Evolutionary conservation across 306 rosid species (phyloP), one percentile per base, ranked within the genome.

Genomic region (Aeschynomene evenia): DNA sequence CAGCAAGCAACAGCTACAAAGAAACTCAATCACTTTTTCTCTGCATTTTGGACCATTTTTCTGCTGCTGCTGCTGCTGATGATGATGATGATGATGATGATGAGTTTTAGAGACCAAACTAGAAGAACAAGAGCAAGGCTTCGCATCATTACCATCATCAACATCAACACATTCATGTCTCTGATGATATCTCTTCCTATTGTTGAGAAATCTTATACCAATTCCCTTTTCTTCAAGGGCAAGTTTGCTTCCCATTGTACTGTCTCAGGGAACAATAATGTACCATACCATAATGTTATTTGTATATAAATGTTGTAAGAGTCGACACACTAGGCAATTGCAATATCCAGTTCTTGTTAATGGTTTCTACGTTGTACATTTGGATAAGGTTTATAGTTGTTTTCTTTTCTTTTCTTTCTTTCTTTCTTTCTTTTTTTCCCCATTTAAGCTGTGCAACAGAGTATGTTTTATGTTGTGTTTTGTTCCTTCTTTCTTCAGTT

Each of bases 1-100:
- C 5, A 84, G 79, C 40, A 82, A 24, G 67, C 94, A 87, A 53
- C 85, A 73, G 2, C 80, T 85, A 33, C 91, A 85, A 7, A 80
- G 21, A 23, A 74, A 80, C 66, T 84, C 87, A 0, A 68, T 39
- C 39, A 75, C 7, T 13, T 71, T 79, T 26, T 76, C 84, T 28
- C 74, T 68, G 64, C 69, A 61, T 24, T 55, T 80, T 1, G 80
- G 33, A 14, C 45, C 82, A 39, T n/a, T 4, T 45, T 36, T 2
- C 2, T 42, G 16, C 4, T 13, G 49, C 14, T 42, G n/a, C 15
- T 62, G 46, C 36, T 63, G 75, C 19, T 34, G 36, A 16, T 66
- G 9, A n/a, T n/a, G n/a, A n/a, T n/a, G n/a, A n/a, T n/a, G n/a
- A n/a, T n/a, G n/a, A n/a, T n/a, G n/a, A n/a, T 28, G 31, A 3